Evolutionary conservation across 2,329 filamentous ascomycete genomes (phyloP).

Genomic region (Paracamarosporium sp.): DNA sequence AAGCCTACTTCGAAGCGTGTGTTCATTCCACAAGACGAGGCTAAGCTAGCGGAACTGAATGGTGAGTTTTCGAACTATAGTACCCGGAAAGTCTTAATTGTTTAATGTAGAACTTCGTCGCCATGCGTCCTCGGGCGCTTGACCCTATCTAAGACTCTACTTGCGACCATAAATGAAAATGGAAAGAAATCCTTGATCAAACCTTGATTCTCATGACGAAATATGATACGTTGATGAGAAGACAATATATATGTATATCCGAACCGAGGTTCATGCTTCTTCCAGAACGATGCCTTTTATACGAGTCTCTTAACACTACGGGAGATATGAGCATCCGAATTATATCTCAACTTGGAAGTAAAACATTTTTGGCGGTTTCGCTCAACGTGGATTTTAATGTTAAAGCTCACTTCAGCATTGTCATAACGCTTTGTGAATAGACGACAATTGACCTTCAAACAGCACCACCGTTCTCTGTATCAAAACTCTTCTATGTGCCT

Average conservation of each 20-base stretch:
- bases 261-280: too few relatives aligned
- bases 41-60: not conserved
- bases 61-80: not conserved
- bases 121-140: not conserved
- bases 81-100: not conserved
- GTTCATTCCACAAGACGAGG: not conserved
- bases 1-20: not conserved
- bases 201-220: too few relatives aligned
- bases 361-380: conserved; percentile 34
- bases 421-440: conserved; percentile 33
- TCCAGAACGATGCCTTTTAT: too few relatives aligned
- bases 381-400: conserved; percentile 21
- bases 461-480: conserved; percentile 28
- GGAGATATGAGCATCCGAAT: not conserved
- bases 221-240: too few relatives aligned
- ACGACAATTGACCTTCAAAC: conserved; percentile 34
- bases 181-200: too few relatives aligned
- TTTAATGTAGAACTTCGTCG: not conserved
- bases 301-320: too few relatives aligned
- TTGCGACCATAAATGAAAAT: too few relatives aligned
- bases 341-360: conserved; percentile 19
- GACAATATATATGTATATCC: too few relatives aligned
- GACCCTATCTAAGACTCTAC: too few relatives aligned
- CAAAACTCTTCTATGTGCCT: conserved; percentile 19
- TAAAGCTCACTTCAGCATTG: conserved; percentile 22